Conservation (phyloP, 75 land plant species). For the Cupressus sempervirens region DNA sequence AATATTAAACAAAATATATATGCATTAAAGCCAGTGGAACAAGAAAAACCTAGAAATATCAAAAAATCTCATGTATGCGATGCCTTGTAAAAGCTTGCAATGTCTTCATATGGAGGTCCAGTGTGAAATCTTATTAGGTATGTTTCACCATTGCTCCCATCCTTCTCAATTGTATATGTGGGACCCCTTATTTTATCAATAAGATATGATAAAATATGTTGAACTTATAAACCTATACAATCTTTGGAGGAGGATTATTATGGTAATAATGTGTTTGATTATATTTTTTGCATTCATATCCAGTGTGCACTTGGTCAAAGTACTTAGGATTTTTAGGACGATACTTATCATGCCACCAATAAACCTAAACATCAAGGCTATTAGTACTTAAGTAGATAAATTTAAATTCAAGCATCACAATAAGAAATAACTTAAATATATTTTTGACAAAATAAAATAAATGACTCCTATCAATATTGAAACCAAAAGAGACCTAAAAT, state of each 20-base stretch:
- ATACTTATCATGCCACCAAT: conserved; percentile 99
- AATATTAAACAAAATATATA: not conserved
- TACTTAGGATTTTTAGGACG: conserved; percentile 97
- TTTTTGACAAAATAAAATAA: conserved; percentile 1
- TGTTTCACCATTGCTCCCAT: conserved; percentile 87
- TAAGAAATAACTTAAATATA: not conserved
- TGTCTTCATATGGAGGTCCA: no score
- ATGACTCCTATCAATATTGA: not conserved
- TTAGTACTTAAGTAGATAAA: conserved; percentile 1
- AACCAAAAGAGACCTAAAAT: no score
- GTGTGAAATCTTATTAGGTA: conserved; percentile 95
- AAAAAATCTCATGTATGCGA: no score
- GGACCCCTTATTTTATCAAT: conserved; percentile 94
- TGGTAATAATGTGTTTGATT: conserved; percentile 99
- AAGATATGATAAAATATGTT: conserved; percentile 96
- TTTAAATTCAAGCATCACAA: not conserved
- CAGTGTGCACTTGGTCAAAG: conserved; percentile 97
- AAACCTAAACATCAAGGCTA: conserved; percentile 47
- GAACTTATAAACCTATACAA: conserved; percentile 98
- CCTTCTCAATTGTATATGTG: conserved; percentile 76
- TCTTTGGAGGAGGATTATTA: conserved; percentile 98
- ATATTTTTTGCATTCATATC: no score
- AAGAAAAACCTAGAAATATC: no score
- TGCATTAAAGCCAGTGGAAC: no score
- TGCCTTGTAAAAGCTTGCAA: no score